phyloP scores from a whole-genome alignment of 2,329 filamentous ascomycete genomes.

The Paracamarosporium sp. region DNA sequence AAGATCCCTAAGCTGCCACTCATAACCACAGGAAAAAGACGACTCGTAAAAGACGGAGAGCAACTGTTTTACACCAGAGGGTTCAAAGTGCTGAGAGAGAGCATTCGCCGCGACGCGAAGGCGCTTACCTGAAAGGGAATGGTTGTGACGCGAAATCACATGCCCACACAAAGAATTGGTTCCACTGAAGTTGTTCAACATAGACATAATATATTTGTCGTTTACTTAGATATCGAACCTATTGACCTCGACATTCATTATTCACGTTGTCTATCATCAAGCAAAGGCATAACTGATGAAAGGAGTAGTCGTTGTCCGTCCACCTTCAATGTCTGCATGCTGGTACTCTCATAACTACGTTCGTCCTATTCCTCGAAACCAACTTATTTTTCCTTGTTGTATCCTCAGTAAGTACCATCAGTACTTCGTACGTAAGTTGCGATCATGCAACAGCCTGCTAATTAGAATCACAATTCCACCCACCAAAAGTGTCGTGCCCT shows the following conservation, averaged over 20 bases:
- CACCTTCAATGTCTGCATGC: neutral
- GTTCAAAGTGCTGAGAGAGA: neutral
- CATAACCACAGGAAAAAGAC: neutral
- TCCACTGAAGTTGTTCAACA: neutral
- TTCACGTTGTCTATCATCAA: too few species aligned
- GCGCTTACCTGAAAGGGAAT: neutral
- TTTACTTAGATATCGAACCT: too few species aligned
- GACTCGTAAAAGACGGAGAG: neutral
- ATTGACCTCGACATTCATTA: too few species aligned
- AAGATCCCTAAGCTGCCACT: neutral
- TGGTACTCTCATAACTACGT: neutral
- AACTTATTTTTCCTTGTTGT: neutral
- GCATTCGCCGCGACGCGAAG: neutral
- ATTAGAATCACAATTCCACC: slow-evolving; percentile 10
- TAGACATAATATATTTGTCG: too few species aligned
- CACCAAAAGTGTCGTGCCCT: slow-evolving; percentile 11
- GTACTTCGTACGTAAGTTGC: slow-evolving; percentile 2
- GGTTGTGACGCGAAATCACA: neutral
- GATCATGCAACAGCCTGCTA: slow-evolving; percentile 11
- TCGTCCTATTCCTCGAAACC: neutral
- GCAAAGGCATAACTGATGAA: neutral
- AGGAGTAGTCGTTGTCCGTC: neutral
- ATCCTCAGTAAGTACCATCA: neutral
- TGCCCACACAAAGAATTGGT: neutral
- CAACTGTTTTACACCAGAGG: too few species aligned